Evolutionary conservation across 2,329 filamentous ascomycete species (phyloP), one percentile per base, ranked within the genome.

Genomic region (Fusarium robinianum): DNA sequence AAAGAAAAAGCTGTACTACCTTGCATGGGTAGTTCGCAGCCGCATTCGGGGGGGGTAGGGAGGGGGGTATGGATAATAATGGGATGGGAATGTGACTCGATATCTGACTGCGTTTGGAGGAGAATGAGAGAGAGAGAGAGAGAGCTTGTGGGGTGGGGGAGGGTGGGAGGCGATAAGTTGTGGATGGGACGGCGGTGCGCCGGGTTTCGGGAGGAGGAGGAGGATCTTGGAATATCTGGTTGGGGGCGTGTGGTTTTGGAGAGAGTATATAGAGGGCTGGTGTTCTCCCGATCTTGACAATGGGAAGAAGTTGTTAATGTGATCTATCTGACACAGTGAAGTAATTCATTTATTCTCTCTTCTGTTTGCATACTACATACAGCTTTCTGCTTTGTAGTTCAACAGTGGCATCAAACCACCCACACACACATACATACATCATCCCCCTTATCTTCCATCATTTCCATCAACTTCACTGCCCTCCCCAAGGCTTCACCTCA

Each of bases 401-500:
- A 5, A 18, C 18, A 16, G 56, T 55, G 52, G 37, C 49, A 17
- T 21, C 43, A 24, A 15, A 27, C 36, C 49, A 51, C 22, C 38
- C 53, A 37, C 41, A 53, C 34, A 41, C 52, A 11, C 53, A 52
- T 3, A 56, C 53, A 19, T 50, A 53, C 30, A 55, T 53, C 11
- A 52, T 55, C 35, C 43, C 51, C 16, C 48, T 31, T 26, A 34
- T 39, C 16, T 32, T 27, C 2, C 18, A 34, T 11, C 21, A 11
- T 7, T 19, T 8, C 14, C 11, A 21, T 10, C 14, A 21, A 6
- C 8, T 10, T 17, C 8, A 8, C 14, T 3, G 14, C n/a, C 23
- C 5, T 18, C 51, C 14, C 26, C 26, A 29, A 14, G 15, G 41
- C 53, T 8, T 6, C 24, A 27, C 24, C n/a, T n/a, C n/a, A 34